Evolutionary conservation across 192 early-diverging fungal species (phyloP).

Genomic region (Neocallimastix lanati): DNA sequence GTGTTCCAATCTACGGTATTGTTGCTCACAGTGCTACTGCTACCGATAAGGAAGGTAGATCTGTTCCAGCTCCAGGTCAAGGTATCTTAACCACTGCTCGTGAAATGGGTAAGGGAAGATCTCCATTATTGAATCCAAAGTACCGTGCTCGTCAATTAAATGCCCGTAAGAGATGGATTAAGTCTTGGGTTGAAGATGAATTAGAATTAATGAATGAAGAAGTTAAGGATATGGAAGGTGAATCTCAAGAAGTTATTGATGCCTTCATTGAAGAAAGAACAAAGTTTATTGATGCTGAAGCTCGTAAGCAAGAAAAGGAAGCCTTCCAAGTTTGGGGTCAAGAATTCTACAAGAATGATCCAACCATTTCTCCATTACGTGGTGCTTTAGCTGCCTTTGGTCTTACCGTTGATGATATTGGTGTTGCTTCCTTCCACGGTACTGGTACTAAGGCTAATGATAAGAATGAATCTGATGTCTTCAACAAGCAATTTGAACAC

Average conservation of each 20-base stretch:
- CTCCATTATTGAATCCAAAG: constrained; percentile 54
- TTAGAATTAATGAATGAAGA: constrained; percentile 50
- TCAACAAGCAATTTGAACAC: constrained; percentile 69
- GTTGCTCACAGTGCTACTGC: constrained; percentile 74
- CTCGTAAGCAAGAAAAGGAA: constrained; percentile 51
- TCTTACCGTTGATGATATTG: constrained; percentile 79
- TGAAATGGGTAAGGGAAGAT: constrained; percentile 25
- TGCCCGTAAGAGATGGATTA: constrained; percentile 50
- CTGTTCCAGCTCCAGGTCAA: constrained; percentile 84
- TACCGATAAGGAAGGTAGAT: constrained; percentile 84
- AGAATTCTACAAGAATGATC: constrained; percentile 56
- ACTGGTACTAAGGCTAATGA: constrained; percentile 90
- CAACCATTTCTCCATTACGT: constrained; percentile 64
- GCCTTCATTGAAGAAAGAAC: constrained; percentile 25
- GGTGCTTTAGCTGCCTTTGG: constrained; percentile 76
- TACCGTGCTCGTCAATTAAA: constrained; percentile 65
- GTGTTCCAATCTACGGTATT: constrained; percentile 81
- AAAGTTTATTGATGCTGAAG: constrained; percentile 16
- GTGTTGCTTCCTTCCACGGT: constrained; percentile 88
- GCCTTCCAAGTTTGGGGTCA: constrained; percentile 56
- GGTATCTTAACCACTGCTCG: constrained; percentile 82
- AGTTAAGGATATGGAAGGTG: constrained; percentile 29
- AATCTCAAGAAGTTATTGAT: constrained; percentile 10
- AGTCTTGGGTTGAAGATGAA: constrained; percentile 58
- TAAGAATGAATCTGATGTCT: constrained; percentile 74